Evolutionary conservation across 2,329 filamentous ascomycete species (phyloP), one percentile per base, ranked within the genome.

Genomic region (Aspergillus sp.): DNA sequence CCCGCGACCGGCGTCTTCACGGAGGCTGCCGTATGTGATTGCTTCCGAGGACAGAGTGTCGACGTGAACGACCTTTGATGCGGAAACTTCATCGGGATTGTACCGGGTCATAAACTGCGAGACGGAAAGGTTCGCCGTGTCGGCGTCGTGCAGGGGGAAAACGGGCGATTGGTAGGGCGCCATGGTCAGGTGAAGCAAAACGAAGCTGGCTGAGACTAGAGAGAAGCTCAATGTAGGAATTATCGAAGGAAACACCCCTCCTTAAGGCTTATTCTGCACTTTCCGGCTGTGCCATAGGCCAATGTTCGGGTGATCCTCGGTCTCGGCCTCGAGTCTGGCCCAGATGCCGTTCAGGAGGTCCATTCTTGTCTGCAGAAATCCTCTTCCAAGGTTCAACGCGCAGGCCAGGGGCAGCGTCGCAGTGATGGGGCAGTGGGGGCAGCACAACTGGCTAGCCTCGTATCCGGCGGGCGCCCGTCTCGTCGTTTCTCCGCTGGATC

Each of bases 1-100:
- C 49, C 65, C 68, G 28, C 48, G 63, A 22, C 57, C 64, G 28
- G 69, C 64, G 45, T 68, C 57, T 11, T 67, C 57, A 9, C 70
- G 69, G 23, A 72, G 66, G 30, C 65, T 67, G 9, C 68, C 67
- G 65, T 72, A 71, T 3, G 69, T 71, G 47, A 72, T 59, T 23
- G 60, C 49, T 19, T 72, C 62, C 17, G 65, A 49, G 15, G 68
- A 68, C 38, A 72, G 64, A n/a, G 63, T 64, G 38, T 72, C 69
- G 19, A 59, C 49, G 64, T 72, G 68, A n/a, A 72, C 65, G 15
- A 71, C 52, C 47, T 72, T 72, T 0, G 66, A 57, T 41, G 62
- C 57, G 3, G 54, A 43, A 17, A 70, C 67, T 22, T 62, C 63
- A 51, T 70, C 69, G 9, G 70, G 70, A 45, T 72, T 72, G 61